Base-by-base conservation (phyloP, 768 basidiomycete genomes). In the Polyporus arcularius region DNA sequence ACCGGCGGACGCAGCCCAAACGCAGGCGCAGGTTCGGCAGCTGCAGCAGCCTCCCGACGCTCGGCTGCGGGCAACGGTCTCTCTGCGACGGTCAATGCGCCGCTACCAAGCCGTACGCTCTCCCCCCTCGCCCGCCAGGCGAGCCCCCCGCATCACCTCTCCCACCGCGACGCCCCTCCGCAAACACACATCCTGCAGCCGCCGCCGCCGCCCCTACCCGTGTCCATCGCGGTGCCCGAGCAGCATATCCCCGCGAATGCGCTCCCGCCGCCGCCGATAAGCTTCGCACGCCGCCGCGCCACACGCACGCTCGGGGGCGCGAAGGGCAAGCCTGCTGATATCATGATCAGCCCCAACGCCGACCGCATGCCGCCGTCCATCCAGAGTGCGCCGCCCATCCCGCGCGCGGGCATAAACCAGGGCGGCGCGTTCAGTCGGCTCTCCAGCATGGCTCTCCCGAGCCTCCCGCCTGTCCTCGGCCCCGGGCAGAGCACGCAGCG, bases 351-450 rank as follows among this genome's bases (percentile, higher is more conserved):
- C 64, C 88, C 89, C 4, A 76, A 77, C 14, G 71, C 75, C 28
- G 85, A 86, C 60, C 83, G 83, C 57, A 74, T 87, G 42, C 82
- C 82, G 56, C 88, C 89, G 26, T 80, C 81, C 50, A 88, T 92
- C 38, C 90, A 91, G 71, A 90, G 89, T 65, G 90, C 90, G 0
- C 90, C 90, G 1, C 87, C 89, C 0, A 76, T 88, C 47, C 82
- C 84, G 1, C 82, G 82, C 52, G 80, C 79, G 6, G 67, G 71
- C 52, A 46, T 43, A 35, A 41, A 26, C 60, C 55, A 55, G 26
- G 55, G 75, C 79, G 52, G 75, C 79, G 51, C 55, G 42, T 56
- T 55, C n/a, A 50, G 78, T 9, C 78, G 83, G 18, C 79, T 82
- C 59, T 74, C 81, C 14, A 58, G 61, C 39, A 89, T 90, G 88